These are phyloP conservation scores for Centella asiatica DNA, from an alignment of 129 eudicot species.

Conservation along the genomic window DNA sequence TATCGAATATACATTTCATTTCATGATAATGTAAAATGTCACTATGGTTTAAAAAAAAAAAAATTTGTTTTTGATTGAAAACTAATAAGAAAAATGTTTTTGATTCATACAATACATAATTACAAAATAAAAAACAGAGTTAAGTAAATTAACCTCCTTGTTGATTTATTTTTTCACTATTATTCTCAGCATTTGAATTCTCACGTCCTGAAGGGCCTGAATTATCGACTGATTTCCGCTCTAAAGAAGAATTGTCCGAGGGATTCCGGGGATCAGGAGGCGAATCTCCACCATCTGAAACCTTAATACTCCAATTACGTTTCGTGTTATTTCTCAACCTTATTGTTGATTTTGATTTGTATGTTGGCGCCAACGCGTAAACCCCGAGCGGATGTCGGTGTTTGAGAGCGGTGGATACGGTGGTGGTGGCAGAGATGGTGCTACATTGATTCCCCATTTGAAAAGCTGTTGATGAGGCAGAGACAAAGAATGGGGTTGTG, in stretches of 20 bases:
- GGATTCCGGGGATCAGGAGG: conserved; percentile 84
- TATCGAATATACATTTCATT: no score
- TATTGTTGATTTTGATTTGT: neutral
- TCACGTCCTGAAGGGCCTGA: no score
- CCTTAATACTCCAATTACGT: conserved; percentile 16
- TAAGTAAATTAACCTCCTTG: no score
- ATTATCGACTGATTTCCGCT: conserved; percentile 39
- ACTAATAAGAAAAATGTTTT: no score
- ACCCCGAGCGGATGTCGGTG: conserved; percentile 4
- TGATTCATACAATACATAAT: no score
- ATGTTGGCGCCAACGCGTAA: conserved; percentile 5
- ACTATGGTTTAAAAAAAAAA: no score
- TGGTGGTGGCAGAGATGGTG: conserved; percentile 34
- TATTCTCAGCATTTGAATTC: no score
- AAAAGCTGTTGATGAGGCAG: neutral
- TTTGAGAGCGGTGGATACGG: conserved; percentile 14
- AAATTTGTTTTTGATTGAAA: no score
- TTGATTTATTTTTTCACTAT: no score
- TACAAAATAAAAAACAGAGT: no score
- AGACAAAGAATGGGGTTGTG: neutral
- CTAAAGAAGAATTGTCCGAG: no score
- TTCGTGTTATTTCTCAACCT: neutral
- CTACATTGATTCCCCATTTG: conserved; percentile 23
- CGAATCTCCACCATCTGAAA: conserved; percentile 41
- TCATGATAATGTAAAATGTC: no score